A percentile compares a stretch with the other conserved stretches of the same genome.
These are phyloP conservation scores for Beauveria brongniartii DNA, from an alignment of 2,329 filamentous ascomycete genomes.

Conservation along the genomic window DNA sequence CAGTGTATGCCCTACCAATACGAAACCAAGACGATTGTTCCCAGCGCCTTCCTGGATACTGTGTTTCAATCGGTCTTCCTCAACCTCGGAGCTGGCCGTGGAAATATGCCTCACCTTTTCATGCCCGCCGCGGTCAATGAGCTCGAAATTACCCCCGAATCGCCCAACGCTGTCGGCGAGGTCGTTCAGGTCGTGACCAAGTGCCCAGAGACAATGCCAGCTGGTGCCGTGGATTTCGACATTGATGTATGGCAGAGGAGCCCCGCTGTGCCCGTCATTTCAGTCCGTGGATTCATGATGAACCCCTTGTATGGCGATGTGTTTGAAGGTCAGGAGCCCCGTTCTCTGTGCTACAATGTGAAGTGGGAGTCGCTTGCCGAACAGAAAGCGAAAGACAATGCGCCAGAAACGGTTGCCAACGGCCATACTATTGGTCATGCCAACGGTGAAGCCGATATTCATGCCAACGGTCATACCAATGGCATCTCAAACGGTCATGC, in stretches of 20 bases:
- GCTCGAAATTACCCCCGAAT: conserved; percentile 19
- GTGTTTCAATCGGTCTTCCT: conserved; percentile 33
- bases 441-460: neutral
- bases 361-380: conserved; percentile 32
- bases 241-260: conserved; percentile 25
- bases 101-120: conserved; percentile 25
- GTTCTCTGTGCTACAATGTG: conserved; percentile 35
- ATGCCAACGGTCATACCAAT: conserved; percentile 4
- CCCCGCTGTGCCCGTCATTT: conserved; percentile 23
- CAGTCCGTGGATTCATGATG: conserved; percentile 29
- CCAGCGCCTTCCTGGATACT: conserved; percentile 38
- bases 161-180: conserved; percentile 22
- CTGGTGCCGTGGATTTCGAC: conserved; percentile 24
- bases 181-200: conserved; percentile 20
- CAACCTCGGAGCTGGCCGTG: conserved; percentile 27
- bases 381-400: neutral
- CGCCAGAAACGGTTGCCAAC: neutral
- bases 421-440: conserved; percentile 6
- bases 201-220: conserved; percentile 15
- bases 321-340: conserved; percentile 14
- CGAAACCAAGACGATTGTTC: conserved; percentile 35
- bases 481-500: neutral
- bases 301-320: conserved; percentile 32
- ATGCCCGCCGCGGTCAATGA: conserved; percentile 28
- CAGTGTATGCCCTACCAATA: conserved; percentile 35